Evolutionary conservation across 257 asterid genomes (phyloP), one percentile per base, ranked within the genome.

Genomic region (Voacanga thouarsii): DNA sequence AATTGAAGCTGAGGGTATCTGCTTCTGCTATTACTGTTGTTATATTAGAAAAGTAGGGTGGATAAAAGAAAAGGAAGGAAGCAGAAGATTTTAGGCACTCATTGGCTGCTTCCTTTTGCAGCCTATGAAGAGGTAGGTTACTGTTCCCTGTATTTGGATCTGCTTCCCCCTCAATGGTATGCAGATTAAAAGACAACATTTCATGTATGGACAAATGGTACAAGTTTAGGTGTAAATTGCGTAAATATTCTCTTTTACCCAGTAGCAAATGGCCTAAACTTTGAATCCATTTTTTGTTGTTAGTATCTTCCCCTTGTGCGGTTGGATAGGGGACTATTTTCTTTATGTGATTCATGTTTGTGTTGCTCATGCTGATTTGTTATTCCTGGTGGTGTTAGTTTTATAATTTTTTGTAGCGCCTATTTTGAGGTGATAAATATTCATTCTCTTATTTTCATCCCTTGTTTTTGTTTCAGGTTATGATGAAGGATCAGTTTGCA

Each of bases 401-500:
- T 23, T 21, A 3, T 28, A 56, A 44, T 78, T 43, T n/a, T 1
- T 28, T 49, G 37, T 59, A 7, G 30, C 24, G 21, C 21, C 26
- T 30, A 24, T 63, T 49, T 44, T 47, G 15, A 14, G 63, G 65
- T 47, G 56, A 19, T 60, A 18, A 51, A 18, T 59, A 33, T 75
- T 16, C 23, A 75, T 19, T 28, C 37, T 47, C 18, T 51, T 53
- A 9, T 53, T 53, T 11, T 57, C 44, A 60, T 60, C 43, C 12
- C 37, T 63, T 75, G 41, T 41, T 72, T 12, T 44, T 49, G 53
- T 24, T 77, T 56, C 87, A 90, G 98, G 91, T 81, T 3, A 89
- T 93, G 98, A 90, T 90, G 97, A 91, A 92, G 83, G 97, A 91
- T 82, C 97, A 89, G 84, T 93, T 88, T 64, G 98, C 90, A 12